Evolutionary conservation across 352 stramenopile genomes (phyloP), one percentile per base, ranked within the genome.

Genomic region (Globisporangium parvum): DNA sequence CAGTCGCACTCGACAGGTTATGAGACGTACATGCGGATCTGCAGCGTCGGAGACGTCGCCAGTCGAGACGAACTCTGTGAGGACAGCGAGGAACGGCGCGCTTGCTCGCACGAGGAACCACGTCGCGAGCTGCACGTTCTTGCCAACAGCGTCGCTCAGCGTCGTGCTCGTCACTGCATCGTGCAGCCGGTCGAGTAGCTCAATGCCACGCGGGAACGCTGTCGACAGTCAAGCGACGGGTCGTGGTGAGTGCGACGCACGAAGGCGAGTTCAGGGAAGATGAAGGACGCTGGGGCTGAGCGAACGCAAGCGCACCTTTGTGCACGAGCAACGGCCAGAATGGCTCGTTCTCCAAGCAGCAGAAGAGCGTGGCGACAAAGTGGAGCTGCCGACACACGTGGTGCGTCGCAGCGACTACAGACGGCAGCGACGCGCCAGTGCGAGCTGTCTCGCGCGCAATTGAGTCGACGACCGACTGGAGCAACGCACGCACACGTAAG

Each of bases 21-120:
- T 24, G 6, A 47, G 1, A 80, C 57, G 23, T 75, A 91, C 80
- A 52, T 77, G 72, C 21, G 73, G 70, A 60, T 91, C 77, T 26
- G 67, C 73, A 18, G 61, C 39, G 40, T 86, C 55, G 11, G 66
- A 53, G 23, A 86, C 71, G 40, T 68, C 59, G 2, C 80, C 80
- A 6, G 55, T 67, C 1, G 69, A 59, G 10, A 85, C 60, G 35
- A 87, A 76, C n/a, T 70, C 65, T 5, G 80, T 79, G 33, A 91
- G 53, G 0, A 70, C 60, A 37, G 55, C 55, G n/a, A 91, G 46
- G n/a, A 85, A 75, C 31, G 80, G 76, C 17, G 59, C 63, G n/a
- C 66, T 71, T 20, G 73, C 60, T 48, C 79, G 80, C 1, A 82
- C 62, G 28, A 91, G 63, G 31, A 91, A 66, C 80, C 80, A 89